Evolutionary conservation across 352 stramenopile species (phyloP), one percentile per base, ranked within the genome.

Genomic region (Blastocystis sp.): DNA sequence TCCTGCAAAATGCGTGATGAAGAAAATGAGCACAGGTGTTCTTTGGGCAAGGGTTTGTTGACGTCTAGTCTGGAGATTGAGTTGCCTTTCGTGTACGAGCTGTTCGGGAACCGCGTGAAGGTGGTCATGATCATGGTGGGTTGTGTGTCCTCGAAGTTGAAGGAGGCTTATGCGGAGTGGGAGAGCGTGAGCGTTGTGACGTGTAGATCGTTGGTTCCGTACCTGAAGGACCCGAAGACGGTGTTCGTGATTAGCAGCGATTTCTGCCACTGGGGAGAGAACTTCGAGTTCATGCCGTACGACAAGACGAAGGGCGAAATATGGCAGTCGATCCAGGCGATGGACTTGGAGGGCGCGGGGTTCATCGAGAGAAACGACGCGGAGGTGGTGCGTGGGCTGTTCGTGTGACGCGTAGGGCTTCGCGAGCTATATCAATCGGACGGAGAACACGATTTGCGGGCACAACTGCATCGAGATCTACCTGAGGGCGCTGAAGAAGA

Each of bases 371-470:
- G 94, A 45, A 93, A 98, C 88, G 93, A 98, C 71, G 92, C 94
- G 0, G 91, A 92, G 3, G 77, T 41, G 24, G 45, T 3, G 29
- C 24, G 16, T 0, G 33, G 21, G 24, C 10, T 21, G 29, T 21
- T 2, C 24, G 29, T 59, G 9, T 82, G 55, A 70, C 9, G 24
- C 39, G 29, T 82, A 82, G 4, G 96, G 95, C 9, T 98, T 98
- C 92, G 93, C 93, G n/a, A 92, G 94, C 78, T 99, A 99, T 90
- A 92, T 99, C 61, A 92, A 95, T 78, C 92, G 97, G 91, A 97
- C 95, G 50, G 93, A 92, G 63, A 99, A 98, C 92, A 99, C 96
- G 6, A 98, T 99, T 90, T 99, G 96, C 90, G 96, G 96, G 4
- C 94, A 96, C 62, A 96, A 99, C 91, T 95, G 96, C 33, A 98